phyloP scores from a whole-genome alignment of 1,284 basidiomycete genomes.

The Stygiomarasmius scandens region DNA sequence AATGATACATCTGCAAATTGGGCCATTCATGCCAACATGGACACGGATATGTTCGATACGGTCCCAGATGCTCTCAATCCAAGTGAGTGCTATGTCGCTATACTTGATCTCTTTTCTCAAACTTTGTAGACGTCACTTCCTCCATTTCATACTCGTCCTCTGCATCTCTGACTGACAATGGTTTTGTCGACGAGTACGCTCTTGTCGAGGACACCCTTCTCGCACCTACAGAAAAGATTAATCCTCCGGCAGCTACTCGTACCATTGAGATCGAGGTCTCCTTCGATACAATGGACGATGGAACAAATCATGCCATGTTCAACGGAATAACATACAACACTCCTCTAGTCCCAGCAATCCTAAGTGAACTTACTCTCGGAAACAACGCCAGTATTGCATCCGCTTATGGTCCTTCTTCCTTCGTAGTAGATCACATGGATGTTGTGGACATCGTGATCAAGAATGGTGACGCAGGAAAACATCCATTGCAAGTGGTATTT shows the following conservation, averaged over 20 bases:
- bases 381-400: slow-evolving; percentile 58
- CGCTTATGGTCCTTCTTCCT: slow-evolving; percentile 81
- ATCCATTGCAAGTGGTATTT: slow-evolving; percentile 82
- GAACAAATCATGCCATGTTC: slow-evolving; percentile 77
- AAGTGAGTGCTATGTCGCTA: slow-evolving; percentile 46
- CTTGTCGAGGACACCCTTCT: slow-evolving; percentile 61
- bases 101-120: neutral
- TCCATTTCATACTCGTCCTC: slow-evolving; percentile 67
- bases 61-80: slow-evolving; percentile 72
- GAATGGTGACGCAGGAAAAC: slow-evolving; percentile 76
- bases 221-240: slow-evolving; percentile 51
- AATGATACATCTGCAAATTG: slow-evolving; percentile 86
- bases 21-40: slow-evolving; percentile 90
- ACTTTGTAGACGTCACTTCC: slow-evolving; percentile 69
- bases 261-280: slow-evolving; percentile 59
- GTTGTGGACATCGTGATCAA: slow-evolving; percentile 81
- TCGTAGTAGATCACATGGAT: slow-evolving; percentile 74
- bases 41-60: slow-evolving; percentile 82
- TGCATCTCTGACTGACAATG: slow-evolving; percentile 49
- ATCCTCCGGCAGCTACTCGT: slow-evolving; percentile 46
- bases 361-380: slow-evolving; percentile 77
- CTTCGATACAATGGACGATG: slow-evolving; percentile 78
- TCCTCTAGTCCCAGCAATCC: slow-evolving; percentile 71
- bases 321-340: slow-evolving; percentile 71
- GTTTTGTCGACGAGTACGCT: slow-evolving; percentile 50